Percentiles rank a stretch among this genome's conserved stretches.
phyloP scores from a whole-genome alignment of 305 asterid genomes.

The Salvia sclarea region DNA sequence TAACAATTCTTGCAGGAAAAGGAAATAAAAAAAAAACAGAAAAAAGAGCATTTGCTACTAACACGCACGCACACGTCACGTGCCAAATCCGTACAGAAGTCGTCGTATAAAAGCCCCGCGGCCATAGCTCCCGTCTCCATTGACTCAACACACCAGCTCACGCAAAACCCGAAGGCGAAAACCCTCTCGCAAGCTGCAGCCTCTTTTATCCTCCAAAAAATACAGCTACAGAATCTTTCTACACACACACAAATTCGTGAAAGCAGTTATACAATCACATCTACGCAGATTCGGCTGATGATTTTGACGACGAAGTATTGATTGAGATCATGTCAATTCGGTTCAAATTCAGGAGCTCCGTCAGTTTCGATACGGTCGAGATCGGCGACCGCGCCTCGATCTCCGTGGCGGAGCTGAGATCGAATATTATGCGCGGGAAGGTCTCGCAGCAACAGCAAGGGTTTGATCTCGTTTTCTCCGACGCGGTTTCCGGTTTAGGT shows the following conservation, averaged over 20 bases:
- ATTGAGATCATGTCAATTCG: slow-evolving; percentile 47
- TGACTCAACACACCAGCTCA: slow-evolving; percentile 18
- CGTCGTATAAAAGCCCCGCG: slow-evolving; percentile 8
- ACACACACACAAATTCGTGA: background rate
- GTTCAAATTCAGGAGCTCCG: slow-evolving; percentile 60
- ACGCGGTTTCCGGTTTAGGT: slow-evolving; percentile 55
- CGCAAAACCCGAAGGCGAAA: slow-evolving; percentile 32
- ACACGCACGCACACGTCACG: slow-evolving; percentile 38
- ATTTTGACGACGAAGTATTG: slow-evolving; percentile 21
- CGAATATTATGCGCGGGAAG: slow-evolving; percentile 43
- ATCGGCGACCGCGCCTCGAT: slow-evolving; percentile 47
- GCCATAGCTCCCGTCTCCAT: background rate
- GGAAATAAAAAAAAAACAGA: background rate
- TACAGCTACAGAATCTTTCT: background rate
- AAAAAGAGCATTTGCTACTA: background rate
- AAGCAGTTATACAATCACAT: background rate
- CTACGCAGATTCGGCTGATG: slow-evolving; percentile 26
- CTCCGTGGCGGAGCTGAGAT: slow-evolving; percentile 46
- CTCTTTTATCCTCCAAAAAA: background rate
- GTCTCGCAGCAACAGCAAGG: slow-evolving; percentile 48
- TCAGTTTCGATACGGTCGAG: slow-evolving; percentile 46
- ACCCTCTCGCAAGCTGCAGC: slow-evolving; percentile 27
- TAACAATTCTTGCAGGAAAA: too few relatives aligned
- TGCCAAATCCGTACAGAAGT: slow-evolving; percentile 13
- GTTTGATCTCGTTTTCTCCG: slow-evolving; percentile 57